Percentiles rank a stretch among this genome's conserved stretches.
Evolutionary conservation across 1,284 basidiomycete genomes (phyloP).

Genomic region (Malassezia restricta): DNA sequence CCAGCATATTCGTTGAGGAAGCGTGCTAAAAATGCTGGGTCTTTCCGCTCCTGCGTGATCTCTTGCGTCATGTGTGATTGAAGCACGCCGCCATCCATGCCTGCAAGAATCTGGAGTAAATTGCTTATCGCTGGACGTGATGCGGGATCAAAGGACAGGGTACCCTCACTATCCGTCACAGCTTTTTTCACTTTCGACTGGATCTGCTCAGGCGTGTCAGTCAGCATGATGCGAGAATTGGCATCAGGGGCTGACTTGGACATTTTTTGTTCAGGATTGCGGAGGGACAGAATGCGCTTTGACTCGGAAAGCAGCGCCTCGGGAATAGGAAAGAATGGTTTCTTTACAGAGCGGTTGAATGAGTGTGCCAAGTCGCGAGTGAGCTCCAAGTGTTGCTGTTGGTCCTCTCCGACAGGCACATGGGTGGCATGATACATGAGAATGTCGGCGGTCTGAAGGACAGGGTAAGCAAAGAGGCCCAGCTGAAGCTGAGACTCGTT

Average conservation of each 20-base stretch:
- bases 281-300: constrained; percentile 62
- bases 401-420: constrained; percentile 90
- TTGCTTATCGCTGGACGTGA: constrained; percentile 71
- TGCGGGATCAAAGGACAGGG: constrained; percentile 63
- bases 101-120: constrained; percentile 56
- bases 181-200: constrained; percentile 63
- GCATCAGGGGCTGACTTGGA: constrained; percentile 76
- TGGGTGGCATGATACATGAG: constrained; percentile 78
- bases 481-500: constrained; percentile 69
- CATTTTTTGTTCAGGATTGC: constrained; percentile 79
- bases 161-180: constrained; percentile 65
- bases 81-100: constrained; percentile 54
- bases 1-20: constrained; percentile 49
- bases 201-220: constrained; percentile 60
- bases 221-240: constrained; percentile 73
- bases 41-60: constrained; percentile 23
- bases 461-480: constrained; percentile 80
- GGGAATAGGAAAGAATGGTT: constrained; percentile 56
- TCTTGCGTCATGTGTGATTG: constrained; percentile 3
- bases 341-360: constrained; percentile 59
- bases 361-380: constrained; percentile 66
- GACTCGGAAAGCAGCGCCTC: constrained; percentile 60
- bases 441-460: constrained; percentile 86
- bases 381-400: constrained; percentile 82
- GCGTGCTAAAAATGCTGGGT: constrained; percentile 50